A percentile compares a stretch with the other conserved stretches of the same genome.
Evolutionary conservation across 129 eudicot genomes (phyloP).

Genomic region (Apium graveolens): DNA sequence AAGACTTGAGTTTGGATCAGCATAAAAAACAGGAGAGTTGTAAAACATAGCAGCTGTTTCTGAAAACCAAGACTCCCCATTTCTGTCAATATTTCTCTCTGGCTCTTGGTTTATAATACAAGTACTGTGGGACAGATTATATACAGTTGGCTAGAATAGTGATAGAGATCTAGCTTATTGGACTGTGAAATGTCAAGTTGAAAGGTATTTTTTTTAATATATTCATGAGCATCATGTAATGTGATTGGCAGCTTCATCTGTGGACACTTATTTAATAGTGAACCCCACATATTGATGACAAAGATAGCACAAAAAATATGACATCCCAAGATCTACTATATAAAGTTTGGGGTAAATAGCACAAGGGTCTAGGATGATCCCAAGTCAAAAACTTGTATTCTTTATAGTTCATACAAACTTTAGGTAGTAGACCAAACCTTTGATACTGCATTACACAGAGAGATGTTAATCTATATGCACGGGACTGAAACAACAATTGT

Average conservation of each 20-base stretch:
- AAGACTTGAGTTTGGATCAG: slow-evolving; percentile 36
- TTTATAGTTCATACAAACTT: no score
- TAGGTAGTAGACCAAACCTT: no score
- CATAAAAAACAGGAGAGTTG: slow-evolving; percentile 33
- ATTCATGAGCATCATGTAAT: background rate
- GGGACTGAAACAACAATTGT: no score
- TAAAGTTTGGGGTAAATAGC: background rate
- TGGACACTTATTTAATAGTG: background rate
- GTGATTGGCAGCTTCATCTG: background rate
- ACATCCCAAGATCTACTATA: background rate
- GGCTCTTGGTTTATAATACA: slow-evolving; percentile 10
- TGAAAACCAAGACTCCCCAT: slow-evolving; percentile 29
- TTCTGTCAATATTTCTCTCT: slow-evolving; percentile 19
- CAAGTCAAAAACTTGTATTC: background rate
- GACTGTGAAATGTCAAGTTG: background rate
- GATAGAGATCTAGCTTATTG: background rate
- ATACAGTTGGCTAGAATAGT: background rate
- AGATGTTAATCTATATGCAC: no score
- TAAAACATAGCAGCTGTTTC: slow-evolving; percentile 17
- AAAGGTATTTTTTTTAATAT: background rate
- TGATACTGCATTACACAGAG: no score
- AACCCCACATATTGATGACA: background rate
- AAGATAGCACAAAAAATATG: background rate
- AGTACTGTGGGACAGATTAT: slow-evolving; percentile 1
- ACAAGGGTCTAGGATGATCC: background rate